Conservation (phyloP, 148 eudicot genomes). For the Rhododendron mucronatum region DNA sequence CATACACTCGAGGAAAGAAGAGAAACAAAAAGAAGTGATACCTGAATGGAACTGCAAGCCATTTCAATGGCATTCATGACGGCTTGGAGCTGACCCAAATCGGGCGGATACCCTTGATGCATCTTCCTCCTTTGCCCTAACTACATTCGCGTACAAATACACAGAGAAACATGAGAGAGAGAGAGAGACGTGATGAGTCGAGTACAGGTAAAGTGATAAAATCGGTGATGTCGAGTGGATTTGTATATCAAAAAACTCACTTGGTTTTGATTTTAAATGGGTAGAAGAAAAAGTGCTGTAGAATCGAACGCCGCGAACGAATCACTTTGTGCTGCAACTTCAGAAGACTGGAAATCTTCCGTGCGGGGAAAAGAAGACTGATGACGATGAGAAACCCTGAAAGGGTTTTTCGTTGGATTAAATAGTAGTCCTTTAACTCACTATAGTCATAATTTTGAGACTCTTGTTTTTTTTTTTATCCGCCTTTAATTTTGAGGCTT, state of each 20-base stretch:
- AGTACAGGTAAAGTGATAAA: background rate
- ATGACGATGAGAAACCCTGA: background rate
- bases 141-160: background rate
- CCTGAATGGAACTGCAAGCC: slow-evolving; percentile 94
- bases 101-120: slow-evolving; percentile 28
- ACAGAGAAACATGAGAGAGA: background rate
- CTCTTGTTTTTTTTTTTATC: no score
- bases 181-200: background rate
- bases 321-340: background rate
- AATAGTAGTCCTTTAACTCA: no score
- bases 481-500: no score
- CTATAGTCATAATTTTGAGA: no score
- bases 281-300: background rate
- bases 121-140: slow-evolving; percentile 8
- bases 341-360: background rate
- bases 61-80: slow-evolving; percentile 72
- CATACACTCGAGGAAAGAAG: background rate
- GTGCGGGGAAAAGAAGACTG: background rate
- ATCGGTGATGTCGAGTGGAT: background rate
- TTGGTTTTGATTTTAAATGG: background rate
- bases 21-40: background rate
- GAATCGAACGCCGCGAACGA: background rate
- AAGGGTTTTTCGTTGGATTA: background rate
- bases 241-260: background rate
- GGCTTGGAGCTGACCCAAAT: slow-evolving; percentile 74